Conservation (phyloP, 1,284 basidiomycete species). For the Sutorius eximius region DNA sequence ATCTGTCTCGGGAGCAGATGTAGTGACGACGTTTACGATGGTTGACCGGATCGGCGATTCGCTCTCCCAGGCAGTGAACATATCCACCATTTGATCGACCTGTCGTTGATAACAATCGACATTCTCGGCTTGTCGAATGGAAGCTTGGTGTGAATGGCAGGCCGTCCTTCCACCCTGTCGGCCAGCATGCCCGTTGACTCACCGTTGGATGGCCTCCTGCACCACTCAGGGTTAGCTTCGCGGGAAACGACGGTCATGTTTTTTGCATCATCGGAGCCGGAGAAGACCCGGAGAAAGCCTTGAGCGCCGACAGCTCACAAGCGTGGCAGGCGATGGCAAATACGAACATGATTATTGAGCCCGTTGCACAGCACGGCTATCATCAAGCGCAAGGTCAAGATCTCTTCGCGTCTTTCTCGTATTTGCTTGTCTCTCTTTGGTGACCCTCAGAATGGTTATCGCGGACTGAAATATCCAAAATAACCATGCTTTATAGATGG, state of each 20-base stretch:
- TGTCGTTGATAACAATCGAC: constrained; percentile 4
- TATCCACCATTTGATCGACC: constrained; percentile 10
- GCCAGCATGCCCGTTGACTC: not conserved
- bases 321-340: constrained; percentile 32
- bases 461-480: constrained; percentile 27
- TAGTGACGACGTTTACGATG: not conserved
- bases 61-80: not conserved
- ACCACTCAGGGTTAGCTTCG: constrained; percentile 26
- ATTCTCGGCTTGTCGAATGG: not conserved
- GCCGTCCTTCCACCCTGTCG: not conserved
- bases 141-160: constrained; percentile 4
- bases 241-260: constrained; percentile 17
- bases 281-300: constrained; percentile 23
- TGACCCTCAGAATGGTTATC: constrained; percentile 21
- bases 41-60: constrained; percentile 12
- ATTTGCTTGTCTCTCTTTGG: constrained; percentile 26
- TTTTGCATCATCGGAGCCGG: constrained; percentile 25
- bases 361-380: constrained; percentile 35
- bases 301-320: constrained; percentile 34
- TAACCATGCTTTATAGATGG: constrained; percentile 29
- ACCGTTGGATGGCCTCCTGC: not conserved
- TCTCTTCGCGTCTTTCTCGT: constrained; percentile 21
- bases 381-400: constrained; percentile 33
- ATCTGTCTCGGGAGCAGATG: constrained; percentile 18
- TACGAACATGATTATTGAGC: constrained; percentile 26